These are phyloP conservation scores for Syncephalastrum contaminatum DNA, from an alignment of 371 early-diverging fungal species.

Conservation along the genomic window DNA sequence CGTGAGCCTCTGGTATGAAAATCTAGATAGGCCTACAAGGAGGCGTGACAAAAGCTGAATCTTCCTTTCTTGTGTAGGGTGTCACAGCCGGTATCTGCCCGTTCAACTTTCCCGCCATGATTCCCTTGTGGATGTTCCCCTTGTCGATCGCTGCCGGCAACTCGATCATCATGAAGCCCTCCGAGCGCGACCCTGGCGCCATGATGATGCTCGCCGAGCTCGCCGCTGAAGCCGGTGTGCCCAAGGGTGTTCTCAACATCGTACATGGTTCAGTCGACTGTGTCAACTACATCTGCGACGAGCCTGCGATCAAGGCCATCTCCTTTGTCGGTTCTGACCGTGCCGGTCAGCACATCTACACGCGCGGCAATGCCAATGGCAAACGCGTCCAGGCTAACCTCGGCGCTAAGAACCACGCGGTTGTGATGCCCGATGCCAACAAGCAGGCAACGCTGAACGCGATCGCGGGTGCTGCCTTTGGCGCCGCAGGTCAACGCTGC, in stretches of 20 bases:
- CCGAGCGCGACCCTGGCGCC: slow-evolving; percentile 96
- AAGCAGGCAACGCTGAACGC: slow-evolving; percentile 89
- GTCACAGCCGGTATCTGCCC: slow-evolving; percentile 96
- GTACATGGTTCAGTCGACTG: slow-evolving; percentile 90
- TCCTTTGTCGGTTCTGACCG: slow-evolving; percentile 94
- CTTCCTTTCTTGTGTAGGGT: slow-evolving; percentile 45
- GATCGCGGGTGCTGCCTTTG: slow-evolving; percentile 94
- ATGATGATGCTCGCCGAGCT: slow-evolving; percentile 91
- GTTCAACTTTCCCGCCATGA: slow-evolving; percentile 98
- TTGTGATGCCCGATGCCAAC: slow-evolving; percentile 90
- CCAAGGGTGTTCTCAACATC: slow-evolving; percentile 91
- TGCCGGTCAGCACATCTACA: slow-evolving; percentile 85
- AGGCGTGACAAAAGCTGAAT: neutral
- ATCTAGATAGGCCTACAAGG: neutral
- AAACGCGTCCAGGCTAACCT: slow-evolving; percentile 97
- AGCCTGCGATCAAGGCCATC: slow-evolving; percentile 87
- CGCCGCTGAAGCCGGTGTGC: slow-evolving; percentile 91
- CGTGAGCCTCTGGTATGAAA: slow-evolving; percentile 77
- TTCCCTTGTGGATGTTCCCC: slow-evolving; percentile 97
- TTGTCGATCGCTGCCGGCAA: slow-evolving; percentile 90
- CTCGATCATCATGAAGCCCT: slow-evolving; percentile 90
- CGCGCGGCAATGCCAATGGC: slow-evolving; percentile 86
- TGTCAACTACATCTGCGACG: slow-evolving; percentile 92
- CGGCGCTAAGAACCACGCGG: slow-evolving; percentile 98
- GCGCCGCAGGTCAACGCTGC: slow-evolving; percentile 96